phyloP scores from a whole-genome alignment of 2,329 filamentous ascomycete species.

The Triangularia verruculosa region DNA sequence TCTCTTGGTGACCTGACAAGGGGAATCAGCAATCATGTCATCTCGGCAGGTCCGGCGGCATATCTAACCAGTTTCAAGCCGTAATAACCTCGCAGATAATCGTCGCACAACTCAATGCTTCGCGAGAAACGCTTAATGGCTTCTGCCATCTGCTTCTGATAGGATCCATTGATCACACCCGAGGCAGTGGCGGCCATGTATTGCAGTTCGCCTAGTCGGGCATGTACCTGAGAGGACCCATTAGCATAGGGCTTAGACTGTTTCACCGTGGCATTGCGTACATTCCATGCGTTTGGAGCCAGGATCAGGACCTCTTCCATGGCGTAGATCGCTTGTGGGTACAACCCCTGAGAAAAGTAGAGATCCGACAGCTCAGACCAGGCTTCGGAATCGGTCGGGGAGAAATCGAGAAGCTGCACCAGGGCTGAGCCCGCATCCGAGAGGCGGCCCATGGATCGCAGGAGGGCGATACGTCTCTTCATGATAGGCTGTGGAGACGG shows the following conservation, averaged over 20 bases:
- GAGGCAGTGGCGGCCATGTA: slow-evolving; percentile 62
- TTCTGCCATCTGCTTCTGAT: slow-evolving; percentile 60
- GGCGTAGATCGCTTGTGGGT: slow-evolving; percentile 79
- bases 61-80: slow-evolving; percentile 73
- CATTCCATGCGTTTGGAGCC: slow-evolving; percentile 92
- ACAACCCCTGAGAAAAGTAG: slow-evolving; percentile 76
- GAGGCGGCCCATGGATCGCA: slow-evolving; percentile 68
- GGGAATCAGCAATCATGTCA: slow-evolving; percentile 28
- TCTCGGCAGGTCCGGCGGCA: background rate
- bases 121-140: slow-evolving; percentile 82
- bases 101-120: slow-evolving; percentile 89
- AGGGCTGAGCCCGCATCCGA: slow-evolving; percentile 73
- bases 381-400: slow-evolving; percentile 85
- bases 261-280: slow-evolving; percentile 42
- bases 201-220: slow-evolving; percentile 77
- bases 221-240: slow-evolving; percentile 65
- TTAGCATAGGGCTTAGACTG: slow-evolving; percentile 30
- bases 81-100: slow-evolving; percentile 89
- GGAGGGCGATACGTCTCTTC: slow-evolving; percentile 78
- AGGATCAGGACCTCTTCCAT: slow-evolving; percentile 87
- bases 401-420: slow-evolving; percentile 72
- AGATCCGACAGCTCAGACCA: slow-evolving; percentile 91
- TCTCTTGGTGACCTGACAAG: slow-evolving; percentile 48
- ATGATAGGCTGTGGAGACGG: slow-evolving; percentile 63
- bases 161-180: slow-evolving; percentile 36